Evolutionary conservation across 164 flowering plant genomes (phyloP).

Genomic region (Tinospora cordifolia): DNA sequence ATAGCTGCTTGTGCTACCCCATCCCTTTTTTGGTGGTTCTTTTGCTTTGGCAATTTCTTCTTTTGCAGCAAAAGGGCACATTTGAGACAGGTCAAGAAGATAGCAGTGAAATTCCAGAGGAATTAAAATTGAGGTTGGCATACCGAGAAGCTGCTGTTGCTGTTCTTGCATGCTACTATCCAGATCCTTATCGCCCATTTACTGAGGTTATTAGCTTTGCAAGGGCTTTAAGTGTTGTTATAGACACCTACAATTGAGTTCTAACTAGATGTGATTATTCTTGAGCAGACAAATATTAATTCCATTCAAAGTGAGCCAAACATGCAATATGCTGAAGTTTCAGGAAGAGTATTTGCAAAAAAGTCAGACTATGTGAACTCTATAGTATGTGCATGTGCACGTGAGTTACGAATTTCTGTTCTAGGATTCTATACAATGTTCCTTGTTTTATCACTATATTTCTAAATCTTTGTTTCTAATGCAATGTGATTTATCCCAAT

Average conservation of each 20-base stretch:
- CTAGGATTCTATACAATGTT: not conserved
- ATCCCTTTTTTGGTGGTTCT: not conserved
- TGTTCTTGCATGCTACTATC: slow-evolving; percentile 87
- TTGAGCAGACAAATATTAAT: slow-evolving; percentile 68
- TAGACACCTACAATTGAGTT: not conserved
- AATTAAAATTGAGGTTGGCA: slow-evolving; percentile 77
- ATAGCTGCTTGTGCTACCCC: not conserved
- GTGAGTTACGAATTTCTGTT: slow-evolving; percentile 40
- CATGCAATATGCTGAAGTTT: slow-evolving; percentile 49
- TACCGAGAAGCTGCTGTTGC: slow-evolving; percentile 96
- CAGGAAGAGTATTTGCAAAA: slow-evolving; percentile 58
- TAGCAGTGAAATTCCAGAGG: slow-evolving; percentile 73
- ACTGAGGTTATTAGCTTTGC: slow-evolving; percentile 39
- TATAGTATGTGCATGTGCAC: slow-evolving; percentile 91
- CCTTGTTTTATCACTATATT: not conserved
- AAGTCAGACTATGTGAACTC: slow-evolving; percentile 75
- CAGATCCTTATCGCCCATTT: slow-evolving; percentile 69
- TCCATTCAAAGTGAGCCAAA: slow-evolving; percentile 64
- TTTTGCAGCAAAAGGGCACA: slow-evolving; percentile 90
- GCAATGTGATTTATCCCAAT: not conserved
- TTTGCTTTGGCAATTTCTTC: slow-evolving; percentile 1
- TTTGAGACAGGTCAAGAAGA: slow-evolving; percentile 98
- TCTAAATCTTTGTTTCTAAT: not conserved
- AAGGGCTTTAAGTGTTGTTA: not conserved
- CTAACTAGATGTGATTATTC: not conserved